Percentiles rank a stretch among this genome's conserved stretches.
phyloP scores from a whole-genome alignment of 306 rosid species.

The Adenanthera pavonina region DNA sequence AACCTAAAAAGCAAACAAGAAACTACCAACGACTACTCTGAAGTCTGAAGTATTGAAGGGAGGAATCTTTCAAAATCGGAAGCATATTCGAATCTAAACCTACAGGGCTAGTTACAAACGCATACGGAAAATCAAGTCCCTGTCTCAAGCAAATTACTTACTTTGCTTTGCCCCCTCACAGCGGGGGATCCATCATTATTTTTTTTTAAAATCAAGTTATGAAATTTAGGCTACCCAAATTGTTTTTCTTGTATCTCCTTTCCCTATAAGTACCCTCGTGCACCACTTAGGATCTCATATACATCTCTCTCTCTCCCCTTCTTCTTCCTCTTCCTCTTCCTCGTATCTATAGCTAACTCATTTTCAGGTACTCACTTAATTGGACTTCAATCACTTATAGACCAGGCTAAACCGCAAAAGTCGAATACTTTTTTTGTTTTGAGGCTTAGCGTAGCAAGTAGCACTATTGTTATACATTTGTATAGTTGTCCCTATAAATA shows the following conservation, averaged over 20 bases:
- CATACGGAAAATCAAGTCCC: background rate
- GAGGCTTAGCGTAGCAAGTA: background rate
- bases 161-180: background rate
- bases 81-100: background rate
- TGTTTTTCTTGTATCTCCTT: slow-evolving; percentile 10
- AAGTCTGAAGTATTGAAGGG: background rate
- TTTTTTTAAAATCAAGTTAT: background rate
- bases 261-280: slow-evolving; percentile 43
- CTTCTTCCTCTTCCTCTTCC: slow-evolving; percentile 2
- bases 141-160: background rate
- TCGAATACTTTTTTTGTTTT: slow-evolving; percentile 18
- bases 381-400: slow-evolving; percentile 21
- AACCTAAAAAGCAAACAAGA: background rate
- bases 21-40: background rate
- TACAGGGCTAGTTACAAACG: background rate
- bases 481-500: slow-evolving; percentile 1
- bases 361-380: slow-evolving; percentile 57
- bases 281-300: slow-evolving; percentile 37
- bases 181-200: background rate
- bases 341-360: slow-evolving; percentile 26
- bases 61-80: background rate
- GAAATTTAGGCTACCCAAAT: background rate
- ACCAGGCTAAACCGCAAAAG: slow-evolving; percentile 10
- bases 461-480: slow-evolving; percentile 9
- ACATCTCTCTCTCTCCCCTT: background rate